These are phyloP conservation scores for Escovopsis weberi DNA, from an alignment of 2,329 filamentous ascomycete species.

Conservation along the genomic window DNA sequence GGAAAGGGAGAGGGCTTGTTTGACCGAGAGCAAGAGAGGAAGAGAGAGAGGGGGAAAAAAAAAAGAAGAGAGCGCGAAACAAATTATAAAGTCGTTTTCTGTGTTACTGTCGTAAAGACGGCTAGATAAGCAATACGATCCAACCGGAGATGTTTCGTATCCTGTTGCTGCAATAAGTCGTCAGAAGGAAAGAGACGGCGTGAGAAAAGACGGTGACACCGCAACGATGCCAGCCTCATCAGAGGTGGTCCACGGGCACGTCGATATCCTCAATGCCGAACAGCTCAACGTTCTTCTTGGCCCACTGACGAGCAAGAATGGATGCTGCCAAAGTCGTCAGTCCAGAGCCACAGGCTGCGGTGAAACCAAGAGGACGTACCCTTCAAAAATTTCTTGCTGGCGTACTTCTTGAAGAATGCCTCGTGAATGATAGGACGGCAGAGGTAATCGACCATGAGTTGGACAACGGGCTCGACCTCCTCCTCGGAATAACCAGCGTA, in stretches of 20 bases:
- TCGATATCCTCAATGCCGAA: conserved; percentile 40
- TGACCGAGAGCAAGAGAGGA: no score
- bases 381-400: conserved; percentile 98
- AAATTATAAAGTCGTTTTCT: conserved; percentile 11
- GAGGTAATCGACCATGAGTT: conserved; percentile 94
- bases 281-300: conserved; percentile 57
- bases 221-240: conserved; percentile 12
- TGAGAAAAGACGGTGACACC: conserved; percentile 1
- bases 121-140: conserved; percentile 14
- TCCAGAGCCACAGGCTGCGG: background rate
- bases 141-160: conserved; percentile 14
- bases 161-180: conserved; percentile 11
- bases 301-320: conserved; percentile 83
- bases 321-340: conserved; percentile 45
- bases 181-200: conserved; percentile 2
- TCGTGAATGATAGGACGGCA: conserved; percentile 82
- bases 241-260: conserved; percentile 34
- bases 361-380: conserved; percentile 41
- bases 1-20: no score
- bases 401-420: conserved; percentile 99
- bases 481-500: conserved; percentile 90
- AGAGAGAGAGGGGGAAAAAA: no score
- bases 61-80: background rate
- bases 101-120: conserved; percentile 20
- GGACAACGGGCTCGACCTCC: conserved; percentile 82